A percentile compares a stretch with the other conserved stretches of the same genome.
phyloP scores from a whole-genome alignment of 495 filamentous ascomycete species.

The Aspergillus cavernicola region DNA sequence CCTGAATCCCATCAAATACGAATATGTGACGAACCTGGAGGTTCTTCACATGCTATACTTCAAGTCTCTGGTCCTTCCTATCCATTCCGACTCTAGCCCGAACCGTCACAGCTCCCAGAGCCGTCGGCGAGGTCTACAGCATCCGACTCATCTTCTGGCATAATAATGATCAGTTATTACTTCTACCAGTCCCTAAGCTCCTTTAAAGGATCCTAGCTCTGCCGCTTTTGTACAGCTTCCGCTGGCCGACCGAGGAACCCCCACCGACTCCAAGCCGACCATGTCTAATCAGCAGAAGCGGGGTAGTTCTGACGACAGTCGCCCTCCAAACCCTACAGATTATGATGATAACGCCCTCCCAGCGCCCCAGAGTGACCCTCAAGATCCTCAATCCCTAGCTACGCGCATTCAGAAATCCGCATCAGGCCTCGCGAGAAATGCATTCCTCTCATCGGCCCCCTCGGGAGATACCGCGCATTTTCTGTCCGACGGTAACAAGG shows the following conservation, averaged over 20 bases:
- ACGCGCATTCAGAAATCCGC: constrained; percentile 40
- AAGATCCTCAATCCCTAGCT: constrained; percentile 25
- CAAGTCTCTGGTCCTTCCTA: constrained; percentile 4
- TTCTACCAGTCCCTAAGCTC: constrained; percentile 2
- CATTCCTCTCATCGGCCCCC: constrained; percentile 21
- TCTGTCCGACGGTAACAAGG: constrained; percentile 27
- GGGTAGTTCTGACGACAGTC: constrained; percentile 19
- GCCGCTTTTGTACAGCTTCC: neutral
- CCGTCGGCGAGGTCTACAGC: neutral
- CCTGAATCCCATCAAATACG: neutral
- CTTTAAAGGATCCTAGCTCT: constrained; percentile 5
- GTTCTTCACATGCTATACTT: constrained; percentile 23
- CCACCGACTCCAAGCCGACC: neutral
- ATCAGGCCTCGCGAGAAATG: constrained; percentile 30
- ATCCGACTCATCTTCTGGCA: constrained; percentile 2
- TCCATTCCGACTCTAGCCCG: constrained; percentile 16
- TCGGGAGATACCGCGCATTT: constrained; percentile 24
- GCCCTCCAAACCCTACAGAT: constrained; percentile 8
- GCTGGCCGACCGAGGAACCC: neutral
- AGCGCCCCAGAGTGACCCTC: constrained; percentile 1
- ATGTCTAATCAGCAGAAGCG: constrained; percentile 23
- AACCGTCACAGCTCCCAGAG: constrained; percentile 11
- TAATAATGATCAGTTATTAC: neutral
- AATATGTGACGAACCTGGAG: neutral
- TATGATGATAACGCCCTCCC: constrained; percentile 7